phyloP scores from a whole-genome alignment of 345 rosid species.

The Hirschfeldia incana region DNA sequence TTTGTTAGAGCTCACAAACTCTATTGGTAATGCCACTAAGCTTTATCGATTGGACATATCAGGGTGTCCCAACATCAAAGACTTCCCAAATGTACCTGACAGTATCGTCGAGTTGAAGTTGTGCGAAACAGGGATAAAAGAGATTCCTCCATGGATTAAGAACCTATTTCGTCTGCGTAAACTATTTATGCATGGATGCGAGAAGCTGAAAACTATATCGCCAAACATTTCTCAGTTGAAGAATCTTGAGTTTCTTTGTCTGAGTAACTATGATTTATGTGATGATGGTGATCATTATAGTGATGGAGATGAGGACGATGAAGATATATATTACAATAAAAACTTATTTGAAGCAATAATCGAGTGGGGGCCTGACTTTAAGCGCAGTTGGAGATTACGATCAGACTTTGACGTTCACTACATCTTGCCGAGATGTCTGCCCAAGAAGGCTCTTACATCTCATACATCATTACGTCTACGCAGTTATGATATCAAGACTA shows the following conservation, averaged over 20 bases:
- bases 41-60: background rate
- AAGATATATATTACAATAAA: too few relatives aligned
- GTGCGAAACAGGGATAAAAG: background rate
- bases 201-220: conserved; percentile 5
- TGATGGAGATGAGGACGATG: too few relatives aligned
- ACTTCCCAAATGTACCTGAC: conserved; percentile 29
- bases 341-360: background rate
- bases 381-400: background rate
- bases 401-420: background rate
- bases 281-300: too few relatives aligned
- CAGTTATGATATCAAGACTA: background rate
- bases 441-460: background rate
- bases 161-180: background rate
- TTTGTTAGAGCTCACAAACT: background rate
- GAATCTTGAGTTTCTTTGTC: background rate
- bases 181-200: background rate
- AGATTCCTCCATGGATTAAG: conserved; percentile 6
- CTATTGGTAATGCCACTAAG: conserved; percentile 19
- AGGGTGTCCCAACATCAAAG: background rate
- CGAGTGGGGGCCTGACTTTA: background rate
- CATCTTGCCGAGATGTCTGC: background rate
- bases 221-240: conserved; percentile 20
- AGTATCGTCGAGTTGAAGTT: background rate
- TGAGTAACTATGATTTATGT: background rate
- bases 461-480: background rate